phyloP scores from a whole-genome alignment of 2,329 filamentous ascomycete species.

The Nemania abortiva region DNA sequence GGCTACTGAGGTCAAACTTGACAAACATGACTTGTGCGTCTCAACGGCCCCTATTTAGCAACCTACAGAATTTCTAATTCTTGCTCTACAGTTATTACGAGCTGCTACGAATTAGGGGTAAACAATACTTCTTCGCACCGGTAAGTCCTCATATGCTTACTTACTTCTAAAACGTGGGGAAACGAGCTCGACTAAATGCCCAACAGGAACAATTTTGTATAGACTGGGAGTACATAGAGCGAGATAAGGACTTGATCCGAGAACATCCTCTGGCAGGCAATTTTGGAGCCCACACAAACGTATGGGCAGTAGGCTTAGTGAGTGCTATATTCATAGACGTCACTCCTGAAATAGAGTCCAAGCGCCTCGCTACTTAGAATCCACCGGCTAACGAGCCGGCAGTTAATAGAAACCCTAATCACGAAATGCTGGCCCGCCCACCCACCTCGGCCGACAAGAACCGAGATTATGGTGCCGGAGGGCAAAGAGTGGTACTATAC shows the following conservation, averaged over 20 bases:
- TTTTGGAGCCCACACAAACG: conserved; percentile 38
- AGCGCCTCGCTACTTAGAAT: neutral
- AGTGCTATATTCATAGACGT: conserved; percentile 3
- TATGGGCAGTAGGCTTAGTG: conserved; percentile 38
- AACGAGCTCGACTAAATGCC: neutral
- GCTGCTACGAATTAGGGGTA: conserved; percentile 9
- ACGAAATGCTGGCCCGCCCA: conserved; percentile 27
- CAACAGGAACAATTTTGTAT: conserved; percentile 40
- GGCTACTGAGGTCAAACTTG: neutral
- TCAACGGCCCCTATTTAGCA: neutral
- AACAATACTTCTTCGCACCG: conserved; percentile 33
- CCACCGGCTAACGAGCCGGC: neutral
- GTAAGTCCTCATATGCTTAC: conserved; percentile 23
- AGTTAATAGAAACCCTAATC: conserved; percentile 40
- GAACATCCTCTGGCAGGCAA: conserved; percentile 37
- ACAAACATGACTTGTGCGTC: conserved; percentile 17
- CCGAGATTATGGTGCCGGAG: neutral
- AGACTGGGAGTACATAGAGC: conserved; percentile 39
- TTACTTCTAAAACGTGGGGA: neutral
- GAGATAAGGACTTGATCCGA: neutral
- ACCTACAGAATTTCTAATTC: neutral
- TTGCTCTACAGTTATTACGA: conserved; percentile 35
- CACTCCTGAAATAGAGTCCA: too few relatives aligned
- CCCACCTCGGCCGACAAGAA: conserved; percentile 24
- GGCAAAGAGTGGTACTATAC: conserved; percentile 20